A percentile compares a stretch with the other conserved stretches of the same genome.
Conservation (phyloP, 495 filamentous ascomycete genomes). For the Acidomyces sp. region DNA sequence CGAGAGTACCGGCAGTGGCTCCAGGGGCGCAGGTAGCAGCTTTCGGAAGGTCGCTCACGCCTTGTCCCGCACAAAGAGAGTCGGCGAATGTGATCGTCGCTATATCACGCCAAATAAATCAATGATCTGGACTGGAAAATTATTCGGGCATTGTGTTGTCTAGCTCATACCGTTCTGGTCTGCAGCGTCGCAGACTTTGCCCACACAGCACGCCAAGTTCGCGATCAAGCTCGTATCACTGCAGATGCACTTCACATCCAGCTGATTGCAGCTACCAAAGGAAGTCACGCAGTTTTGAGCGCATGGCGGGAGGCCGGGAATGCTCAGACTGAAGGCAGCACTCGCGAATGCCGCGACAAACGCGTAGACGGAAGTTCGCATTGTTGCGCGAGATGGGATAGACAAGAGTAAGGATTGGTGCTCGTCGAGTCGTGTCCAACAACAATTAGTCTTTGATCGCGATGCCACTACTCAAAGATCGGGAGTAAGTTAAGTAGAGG, state of each 20-base stretch:
- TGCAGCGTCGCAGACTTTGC: constrained; percentile 35
- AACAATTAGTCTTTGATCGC: too few species aligned
- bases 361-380: constrained; percentile 2
- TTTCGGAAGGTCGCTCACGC: constrained; percentile 22
- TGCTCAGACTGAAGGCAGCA: background rate
- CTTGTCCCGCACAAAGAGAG: constrained; percentile 34
- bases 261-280: constrained; percentile 39
- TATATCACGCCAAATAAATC: constrained; percentile 15
- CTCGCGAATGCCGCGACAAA: constrained; percentile 3
- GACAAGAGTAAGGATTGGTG: too few species aligned
- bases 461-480: too few species aligned
- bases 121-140: too few species aligned
- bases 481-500: too few species aligned
- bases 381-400: too few species aligned
- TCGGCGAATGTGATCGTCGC: constrained; percentile 39
- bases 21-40: constrained; percentile 22
- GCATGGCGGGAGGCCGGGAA: constrained; percentile 17
- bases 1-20: constrained; percentile 5
- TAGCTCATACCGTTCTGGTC: constrained; percentile 43
- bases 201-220: constrained; percentile 55
- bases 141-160: too few species aligned
- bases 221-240: constrained; percentile 42
- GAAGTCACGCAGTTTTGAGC: constrained; percentile 22
- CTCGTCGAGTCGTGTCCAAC: too few species aligned
- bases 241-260: constrained; percentile 60